These are phyloP conservation scores for Telfairia occidentalis DNA, from an alignment of 331 rosid species.

Conservation along the genomic window DNA sequence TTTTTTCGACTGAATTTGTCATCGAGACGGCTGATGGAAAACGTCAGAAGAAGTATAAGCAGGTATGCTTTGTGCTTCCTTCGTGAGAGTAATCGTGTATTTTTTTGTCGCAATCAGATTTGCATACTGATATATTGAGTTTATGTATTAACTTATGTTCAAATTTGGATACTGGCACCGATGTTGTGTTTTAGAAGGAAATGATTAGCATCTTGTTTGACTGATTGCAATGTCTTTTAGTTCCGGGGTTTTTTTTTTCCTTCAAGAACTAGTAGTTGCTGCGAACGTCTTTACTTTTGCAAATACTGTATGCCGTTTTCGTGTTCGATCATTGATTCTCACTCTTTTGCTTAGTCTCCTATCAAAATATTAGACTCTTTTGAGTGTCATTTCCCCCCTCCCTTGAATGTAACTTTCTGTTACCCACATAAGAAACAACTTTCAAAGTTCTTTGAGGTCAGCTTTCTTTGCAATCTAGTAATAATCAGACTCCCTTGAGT, in stretches of 20 bases:
- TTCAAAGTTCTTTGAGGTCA: background rate
- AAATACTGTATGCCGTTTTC: background rate
- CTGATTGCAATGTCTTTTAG: background rate
- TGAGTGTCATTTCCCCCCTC: background rate
- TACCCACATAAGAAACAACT: background rate
- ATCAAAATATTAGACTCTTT: background rate
- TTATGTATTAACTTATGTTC: background rate
- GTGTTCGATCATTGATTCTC: background rate
- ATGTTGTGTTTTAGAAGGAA: background rate
- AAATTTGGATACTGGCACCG: background rate
- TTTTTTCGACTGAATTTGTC: constrained; percentile 63
- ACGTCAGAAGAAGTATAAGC: constrained; percentile 72
- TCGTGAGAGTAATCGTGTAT: background rate
- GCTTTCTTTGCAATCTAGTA: background rate
- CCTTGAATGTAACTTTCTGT: background rate
- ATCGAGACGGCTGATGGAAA: constrained; percentile 80
- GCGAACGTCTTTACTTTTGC: background rate
- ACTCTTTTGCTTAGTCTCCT: background rate
- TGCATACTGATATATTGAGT: background rate
- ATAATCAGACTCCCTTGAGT: background rate
- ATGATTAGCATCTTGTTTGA: background rate
- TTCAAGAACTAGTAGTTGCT: background rate
- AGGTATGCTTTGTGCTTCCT: constrained; percentile 26
- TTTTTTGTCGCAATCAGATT: background rate
- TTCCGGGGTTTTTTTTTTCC: background rate